Percentiles rank a stretch among this genome's conserved stretches.
Conservation (phyloP, 345 rosid species). For the Euclidium syriacum region DNA sequence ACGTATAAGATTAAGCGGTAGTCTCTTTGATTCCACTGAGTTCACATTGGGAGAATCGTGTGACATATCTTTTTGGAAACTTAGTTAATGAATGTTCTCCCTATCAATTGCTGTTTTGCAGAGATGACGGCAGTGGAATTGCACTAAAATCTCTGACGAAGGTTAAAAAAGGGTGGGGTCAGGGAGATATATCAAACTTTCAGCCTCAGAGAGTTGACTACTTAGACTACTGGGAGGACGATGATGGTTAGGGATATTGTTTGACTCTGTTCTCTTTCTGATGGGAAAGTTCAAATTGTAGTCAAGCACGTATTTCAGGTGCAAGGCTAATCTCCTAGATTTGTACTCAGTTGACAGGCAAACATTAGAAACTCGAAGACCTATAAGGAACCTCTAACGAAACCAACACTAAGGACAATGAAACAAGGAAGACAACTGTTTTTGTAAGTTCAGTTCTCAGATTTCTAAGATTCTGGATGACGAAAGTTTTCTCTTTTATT, state of each 20-base stretch:
- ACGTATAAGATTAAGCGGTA: background rate
- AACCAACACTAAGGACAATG: background rate
- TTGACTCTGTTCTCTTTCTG: background rate
- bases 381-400: background rate
- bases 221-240: slow-evolving; percentile 50
- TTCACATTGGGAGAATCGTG: background rate
- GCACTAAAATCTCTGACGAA: slow-evolving; percentile 64
- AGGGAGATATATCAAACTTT: slow-evolving; percentile 50
- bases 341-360: background rate
- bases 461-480: background rate
- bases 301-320: slow-evolving; percentile 3
- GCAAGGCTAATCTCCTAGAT: background rate
- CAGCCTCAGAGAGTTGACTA: slow-evolving; percentile 46
- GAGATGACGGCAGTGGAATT: slow-evolving; percentile 93
- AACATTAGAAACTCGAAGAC: slow-evolving; percentile 1
- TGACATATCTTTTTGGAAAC: background rate
- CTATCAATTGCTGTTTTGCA: slow-evolving; percentile 36
- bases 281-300: slow-evolving; percentile 6
- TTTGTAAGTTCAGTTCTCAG: background rate
- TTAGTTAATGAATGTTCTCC: slow-evolving; percentile 1
- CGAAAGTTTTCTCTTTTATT: background rate
- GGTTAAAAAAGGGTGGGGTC: slow-evolving; percentile 84
- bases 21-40: background rate
- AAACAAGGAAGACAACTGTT: background rate
- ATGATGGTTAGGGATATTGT: slow-evolving; percentile 25